Evolutionary conservation across 305 asterid species (phyloP).

Genomic region (Rubia tinctorum): DNA sequence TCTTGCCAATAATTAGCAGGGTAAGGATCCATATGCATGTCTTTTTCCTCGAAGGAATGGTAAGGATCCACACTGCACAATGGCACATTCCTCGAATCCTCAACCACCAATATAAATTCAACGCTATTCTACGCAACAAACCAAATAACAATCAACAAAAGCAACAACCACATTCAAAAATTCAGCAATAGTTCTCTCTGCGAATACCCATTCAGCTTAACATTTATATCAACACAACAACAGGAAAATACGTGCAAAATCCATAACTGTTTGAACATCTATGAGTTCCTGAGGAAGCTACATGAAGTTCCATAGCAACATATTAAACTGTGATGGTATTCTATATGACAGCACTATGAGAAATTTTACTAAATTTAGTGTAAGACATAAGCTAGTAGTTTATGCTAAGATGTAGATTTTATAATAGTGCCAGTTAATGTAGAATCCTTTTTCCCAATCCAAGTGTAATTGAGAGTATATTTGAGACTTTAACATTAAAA

Average conservation of each 20-base stretch:
- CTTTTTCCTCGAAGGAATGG: constrained; percentile 48
- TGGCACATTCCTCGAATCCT: constrained; percentile 62
- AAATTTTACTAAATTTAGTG: too few relatives aligned
- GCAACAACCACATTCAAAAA: neutral
- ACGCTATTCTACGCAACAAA: constrained; percentile 46
- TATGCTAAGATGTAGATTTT: too few relatives aligned
- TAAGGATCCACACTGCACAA: constrained; percentile 93
- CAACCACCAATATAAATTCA: constrained; percentile 58
- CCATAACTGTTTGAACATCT: too few relatives aligned
- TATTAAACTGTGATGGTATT: too few relatives aligned
- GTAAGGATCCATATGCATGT: constrained; percentile 32
- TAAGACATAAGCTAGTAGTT: too few relatives aligned
- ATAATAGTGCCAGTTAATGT: too few relatives aligned
- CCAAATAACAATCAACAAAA: neutral
- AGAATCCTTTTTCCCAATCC: too few relatives aligned
- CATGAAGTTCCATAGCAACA: too few relatives aligned
- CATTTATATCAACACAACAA: neutral
- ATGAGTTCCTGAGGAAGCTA: too few relatives aligned
- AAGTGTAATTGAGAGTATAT: too few relatives aligned
- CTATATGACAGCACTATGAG: too few relatives aligned
- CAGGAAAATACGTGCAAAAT: neutral
- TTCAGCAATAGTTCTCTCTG: neutral
- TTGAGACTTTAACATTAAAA: too few relatives aligned
- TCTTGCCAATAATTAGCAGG: constrained; percentile 70
- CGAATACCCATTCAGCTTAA: neutral